A percentile compares a stretch with the other conserved stretches of the same genome.
Conservation (phyloP, 345 rosid species). For the Noccaea caerulescens region DNA sequence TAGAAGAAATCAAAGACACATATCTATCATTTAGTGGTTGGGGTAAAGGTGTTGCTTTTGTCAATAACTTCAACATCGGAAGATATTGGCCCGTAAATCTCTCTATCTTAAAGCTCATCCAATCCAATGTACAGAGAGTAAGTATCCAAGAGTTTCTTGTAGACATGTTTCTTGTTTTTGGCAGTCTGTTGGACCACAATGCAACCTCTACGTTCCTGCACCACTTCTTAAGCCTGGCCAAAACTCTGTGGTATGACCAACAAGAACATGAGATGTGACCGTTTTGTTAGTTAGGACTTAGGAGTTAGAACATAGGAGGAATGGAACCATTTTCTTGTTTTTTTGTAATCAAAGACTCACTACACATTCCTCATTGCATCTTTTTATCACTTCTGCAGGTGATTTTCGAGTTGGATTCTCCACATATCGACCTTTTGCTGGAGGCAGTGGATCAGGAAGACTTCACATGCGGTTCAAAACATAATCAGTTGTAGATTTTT, state of each 20-base stretch:
- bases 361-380: not conserved
- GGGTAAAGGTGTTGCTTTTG: conserved; percentile 83
- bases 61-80: conserved; percentile 83
- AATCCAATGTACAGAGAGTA: not conserved
- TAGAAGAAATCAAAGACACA: conserved; percentile 63
- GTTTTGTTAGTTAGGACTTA: not conserved
- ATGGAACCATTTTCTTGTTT: not conserved
- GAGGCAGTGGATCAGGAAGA: conserved; percentile 58
- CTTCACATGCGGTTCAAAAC: conserved; percentile 60
- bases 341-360: not conserved
- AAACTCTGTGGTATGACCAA: conserved; percentile 60
- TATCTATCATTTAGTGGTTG: conserved; percentile 78
- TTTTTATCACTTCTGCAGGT: conserved; percentile 49
- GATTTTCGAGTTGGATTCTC: conserved; percentile 73
- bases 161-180: conserved; percentile 3
- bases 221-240: conserved; percentile 70
- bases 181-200: conserved; percentile 87
- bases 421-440: conserved; percentile 50
- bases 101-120: not conserved
- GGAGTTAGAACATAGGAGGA: not conserved
- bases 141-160: conserved; percentile 13
- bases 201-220: conserved; percentile 81
- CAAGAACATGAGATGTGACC: conserved; percentile 3
- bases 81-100: conserved; percentile 90
- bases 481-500: conserved; percentile 44